Conservation (phyloP, 345 rosid genomes). For the Atalantia buxifolia region DNA sequence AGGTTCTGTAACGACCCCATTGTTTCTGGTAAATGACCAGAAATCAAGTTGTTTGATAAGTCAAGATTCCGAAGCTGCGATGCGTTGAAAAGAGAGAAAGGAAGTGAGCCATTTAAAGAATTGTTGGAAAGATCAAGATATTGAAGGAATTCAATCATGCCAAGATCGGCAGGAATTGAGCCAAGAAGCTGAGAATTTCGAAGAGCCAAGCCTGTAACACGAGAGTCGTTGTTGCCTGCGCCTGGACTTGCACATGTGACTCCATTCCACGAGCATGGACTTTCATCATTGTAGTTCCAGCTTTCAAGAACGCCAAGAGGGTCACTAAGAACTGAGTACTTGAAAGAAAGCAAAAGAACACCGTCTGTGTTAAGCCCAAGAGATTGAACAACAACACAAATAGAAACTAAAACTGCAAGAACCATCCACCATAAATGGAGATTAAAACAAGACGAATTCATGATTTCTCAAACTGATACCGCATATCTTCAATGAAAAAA, state of each 20-base stretch:
- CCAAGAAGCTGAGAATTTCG: constrained; percentile 68
- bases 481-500: constrained; percentile 28
- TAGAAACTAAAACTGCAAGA: constrained; percentile 6
- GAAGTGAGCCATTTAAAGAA: constrained; percentile 73
- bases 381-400: constrained; percentile 16
- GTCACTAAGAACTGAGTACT: constrained; percentile 57
- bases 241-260: constrained; percentile 49
- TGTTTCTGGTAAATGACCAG: constrained; percentile 54
- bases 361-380: constrained; percentile 68
- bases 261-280: constrained; percentile 87
- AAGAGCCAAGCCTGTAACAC: constrained; percentile 60
- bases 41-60: constrained; percentile 61
- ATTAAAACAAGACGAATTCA: constrained; percentile 35
- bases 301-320: constrained; percentile 50
- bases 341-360: constrained; percentile 73
- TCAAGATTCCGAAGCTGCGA: constrained; percentile 64
- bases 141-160: constrained; percentile 49
- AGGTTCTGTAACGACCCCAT: constrained; percentile 48
- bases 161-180: constrained; percentile 67
- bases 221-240: constrained; percentile 25
- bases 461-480: constrained; percentile 37
- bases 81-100: constrained; percentile 51
- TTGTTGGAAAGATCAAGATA: constrained; percentile 76
- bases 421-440: constrained; percentile 33
- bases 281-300: constrained; percentile 61